Evolutionary conservation across 2,329 filamentous ascomycete species (phyloP).

Genomic region (Alternaria panax): DNA sequence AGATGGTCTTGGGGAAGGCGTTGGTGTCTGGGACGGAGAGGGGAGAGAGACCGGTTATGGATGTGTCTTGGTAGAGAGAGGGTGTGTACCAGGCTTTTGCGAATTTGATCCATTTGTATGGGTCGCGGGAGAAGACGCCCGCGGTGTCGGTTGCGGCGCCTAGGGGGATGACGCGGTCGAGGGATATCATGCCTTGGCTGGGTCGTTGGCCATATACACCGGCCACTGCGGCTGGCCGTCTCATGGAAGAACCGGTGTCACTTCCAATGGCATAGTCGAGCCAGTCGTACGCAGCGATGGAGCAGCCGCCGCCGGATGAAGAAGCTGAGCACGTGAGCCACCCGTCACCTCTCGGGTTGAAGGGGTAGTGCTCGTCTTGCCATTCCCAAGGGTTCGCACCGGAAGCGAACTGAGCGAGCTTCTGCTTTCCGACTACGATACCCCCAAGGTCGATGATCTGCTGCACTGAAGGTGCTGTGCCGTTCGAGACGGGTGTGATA

Average conservation of each 20-base stretch:
- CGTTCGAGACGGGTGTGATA: constrained; percentile 28
- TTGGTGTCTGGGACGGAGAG: constrained; percentile 46
- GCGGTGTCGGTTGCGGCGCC: constrained; percentile 36
- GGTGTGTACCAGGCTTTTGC: constrained; percentile 52
- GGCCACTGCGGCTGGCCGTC: constrained; percentile 54
- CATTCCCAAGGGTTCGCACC: constrained; percentile 38
- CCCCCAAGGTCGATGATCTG: constrained; percentile 36
- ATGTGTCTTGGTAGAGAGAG: constrained; percentile 42
- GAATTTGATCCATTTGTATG: constrained; percentile 49
- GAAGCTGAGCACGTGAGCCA: constrained; percentile 36
- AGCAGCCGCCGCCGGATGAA: constrained; percentile 50
- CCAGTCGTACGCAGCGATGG: constrained; percentile 55
- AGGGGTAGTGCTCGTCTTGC: constrained; percentile 49
- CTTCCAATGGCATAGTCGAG: constrained; percentile 55
- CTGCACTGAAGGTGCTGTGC: constrained; percentile 33
- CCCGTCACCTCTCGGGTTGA: constrained; percentile 52
- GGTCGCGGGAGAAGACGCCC: constrained; percentile 38
- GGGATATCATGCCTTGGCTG: constrained; percentile 35
- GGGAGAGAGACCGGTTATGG: constrained; percentile 49
- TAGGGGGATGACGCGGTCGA: constrained; percentile 33
- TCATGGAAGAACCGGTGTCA: constrained; percentile 58
- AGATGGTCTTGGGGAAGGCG: constrained; percentile 49
- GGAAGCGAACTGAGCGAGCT: constrained; percentile 57
- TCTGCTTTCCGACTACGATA: constrained; percentile 63
- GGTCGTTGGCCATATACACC: constrained; percentile 53